Conservation (phyloP, 768 basidiomycete genomes). For the Podaxis rugospora region DNA sequence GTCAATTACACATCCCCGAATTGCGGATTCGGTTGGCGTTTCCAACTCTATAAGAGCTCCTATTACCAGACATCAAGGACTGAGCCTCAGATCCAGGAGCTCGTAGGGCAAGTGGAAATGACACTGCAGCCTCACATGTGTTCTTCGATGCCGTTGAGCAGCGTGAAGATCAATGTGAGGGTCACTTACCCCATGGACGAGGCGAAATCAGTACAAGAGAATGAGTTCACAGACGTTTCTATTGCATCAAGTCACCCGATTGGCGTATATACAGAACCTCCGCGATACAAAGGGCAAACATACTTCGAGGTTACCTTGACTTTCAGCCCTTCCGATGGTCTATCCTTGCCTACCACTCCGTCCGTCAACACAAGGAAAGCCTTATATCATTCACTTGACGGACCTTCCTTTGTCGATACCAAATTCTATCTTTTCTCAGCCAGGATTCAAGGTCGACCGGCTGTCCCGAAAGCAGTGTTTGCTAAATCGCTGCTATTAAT, state of each 20-base stretch:
- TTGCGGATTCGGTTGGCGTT: constrained; percentile 8
- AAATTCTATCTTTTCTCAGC: constrained; percentile 12
- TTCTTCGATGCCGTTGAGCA: background rate
- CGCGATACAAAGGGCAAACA: background rate
- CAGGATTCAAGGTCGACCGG: background rate
- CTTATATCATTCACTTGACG: background rate
- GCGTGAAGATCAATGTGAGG: background rate
- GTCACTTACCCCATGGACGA: background rate
- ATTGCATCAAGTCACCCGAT: background rate
- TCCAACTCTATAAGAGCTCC: background rate
- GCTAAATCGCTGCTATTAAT: background rate
- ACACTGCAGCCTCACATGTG: background rate
- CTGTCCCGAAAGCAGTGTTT: background rate
- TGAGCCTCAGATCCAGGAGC: background rate
- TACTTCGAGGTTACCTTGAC: constrained; percentile 1
- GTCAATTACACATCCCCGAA: background rate
- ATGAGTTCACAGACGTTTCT: background rate
- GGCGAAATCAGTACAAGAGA: background rate
- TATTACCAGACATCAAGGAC: background rate
- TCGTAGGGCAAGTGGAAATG: background rate
- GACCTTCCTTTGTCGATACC: constrained; percentile 2
- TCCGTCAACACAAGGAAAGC: background rate
- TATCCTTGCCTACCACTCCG: background rate
- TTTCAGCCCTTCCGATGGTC: background rate
- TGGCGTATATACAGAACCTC: constrained; percentile 1